Base-by-base conservation (phyloP, 2,329 filamentous ascomycete species). In the Epichloe typhina region DNA sequence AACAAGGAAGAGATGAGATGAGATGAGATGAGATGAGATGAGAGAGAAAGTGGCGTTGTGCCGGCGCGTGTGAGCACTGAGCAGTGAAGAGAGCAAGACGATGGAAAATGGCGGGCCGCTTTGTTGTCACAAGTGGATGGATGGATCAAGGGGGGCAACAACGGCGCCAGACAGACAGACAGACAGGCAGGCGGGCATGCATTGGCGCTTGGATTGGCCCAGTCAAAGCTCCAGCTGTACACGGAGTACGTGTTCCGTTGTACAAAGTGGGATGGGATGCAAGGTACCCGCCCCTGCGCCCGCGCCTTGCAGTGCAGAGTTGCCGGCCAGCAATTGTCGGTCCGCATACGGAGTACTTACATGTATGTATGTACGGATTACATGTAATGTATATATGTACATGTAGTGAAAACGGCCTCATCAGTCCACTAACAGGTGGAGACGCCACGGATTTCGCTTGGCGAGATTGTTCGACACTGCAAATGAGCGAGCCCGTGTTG, bases 261-360 rank as follows among this genome's bases (percentile, higher is more conserved):
- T 26, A 26, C 23, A 23, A 6, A 26, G 17, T n/a, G 15, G n/a
- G 38, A 39, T 19, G 42, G 9, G 38, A 48, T 39, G 50, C 46
- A 51, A 51, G 50, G 50, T 51, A 51, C 50, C 46, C 50, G 50
- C 21, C 21, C 31, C 40, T 51, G 38, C 36, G 21, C 26, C 43
- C 12, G 13, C 13, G 23, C 13, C 21, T 36, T 33, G 40, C 31
- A 35, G 19, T 4, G n/a, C 13, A 31, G 12, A 26, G 26, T 8
- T 43, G 21, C 21, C 7, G 21, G 21, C 21, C 21, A 42, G 26
- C 26, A n/a, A 31, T 5, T 43, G 21, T 19, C 7, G 12, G 41
- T 11, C 21, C 13, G 23, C 5, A 6, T 36, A 46, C 9, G 2
- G 23, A 26, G 23, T 26, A 26, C 23, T 7, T 9, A 23, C 23